Base-by-base conservation (phyloP, 352 stramenopile genomes). In the Phytophthora agathidicida region DNA sequence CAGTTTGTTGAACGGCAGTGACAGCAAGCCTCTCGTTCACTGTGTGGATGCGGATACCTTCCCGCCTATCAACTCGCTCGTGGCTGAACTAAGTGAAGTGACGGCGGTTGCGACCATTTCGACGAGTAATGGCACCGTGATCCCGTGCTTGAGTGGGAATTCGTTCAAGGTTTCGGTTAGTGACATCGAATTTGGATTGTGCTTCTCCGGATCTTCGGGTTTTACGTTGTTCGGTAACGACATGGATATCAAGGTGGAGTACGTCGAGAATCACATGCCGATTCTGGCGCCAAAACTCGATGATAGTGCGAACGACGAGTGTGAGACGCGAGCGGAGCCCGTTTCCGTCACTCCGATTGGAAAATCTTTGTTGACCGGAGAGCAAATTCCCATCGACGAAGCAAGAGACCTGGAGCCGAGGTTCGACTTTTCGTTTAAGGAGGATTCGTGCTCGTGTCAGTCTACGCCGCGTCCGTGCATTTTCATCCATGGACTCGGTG, bases 401-500 rank as follows among this genome's bases (percentile, higher is more conserved):
- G 28, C 13, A 8, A 62, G 62, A 19, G 51, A 42, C 11, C 32
- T 67, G 17, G 27, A 58, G 27, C 23, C 41, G 11, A 30, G 19
- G 3, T 59, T 71, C 37, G 30, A 54, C 1, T 48, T 71, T 7
- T 54, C 24, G 16, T 8, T 41, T n/a, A n/a, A n/a, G 5, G 42
- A 52, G 5, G 23, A 47, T 7, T 51, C 42, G 8, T 67, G 58
- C 20, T 50, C 41, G 2, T 67, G 58, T 28, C 36, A 56, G 17
- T 67, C 58, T 13, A 49, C 31, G 14, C 58, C 58, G 11, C 57
- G 57, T 36, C 57, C 57, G 6, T 66, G 57, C 26, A 44, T 66
- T 33, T 66, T 66, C 39, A 33, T 84, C 33, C 77, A 87, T 24
- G 73, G 77, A 5, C 45, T 84, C 6, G 77, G 67, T 16, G 50